A percentile compares a stretch with the other conserved stretches of the same genome.
Evolutionary conservation across 2,329 filamentous ascomycete species (phyloP).

Genomic region (Didymosphaeria variabile): DNA sequence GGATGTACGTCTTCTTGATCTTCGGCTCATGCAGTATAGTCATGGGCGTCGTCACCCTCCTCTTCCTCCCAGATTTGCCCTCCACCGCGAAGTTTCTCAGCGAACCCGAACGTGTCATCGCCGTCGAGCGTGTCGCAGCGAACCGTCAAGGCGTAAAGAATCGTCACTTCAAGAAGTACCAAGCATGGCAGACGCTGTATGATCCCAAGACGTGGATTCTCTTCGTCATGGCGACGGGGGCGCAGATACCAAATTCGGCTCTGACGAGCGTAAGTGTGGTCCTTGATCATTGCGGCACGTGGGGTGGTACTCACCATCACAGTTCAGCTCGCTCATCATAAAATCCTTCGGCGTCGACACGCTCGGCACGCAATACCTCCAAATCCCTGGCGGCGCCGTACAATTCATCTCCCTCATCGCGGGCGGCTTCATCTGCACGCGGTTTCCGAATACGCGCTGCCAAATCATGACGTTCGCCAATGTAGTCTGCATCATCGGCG

Average conservation of each 20-base stretch:
- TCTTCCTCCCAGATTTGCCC: slow-evolving; percentile 56
- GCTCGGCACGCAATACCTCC: slow-evolving; percentile 77
- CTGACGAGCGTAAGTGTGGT: slow-evolving; percentile 56
- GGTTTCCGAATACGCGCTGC: slow-evolving; percentile 62
- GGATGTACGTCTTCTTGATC: slow-evolving; percentile 69
- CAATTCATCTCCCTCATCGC: slow-evolving; percentile 63
- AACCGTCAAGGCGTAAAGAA: slow-evolving; percentile 66
- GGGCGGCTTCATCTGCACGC: slow-evolving; percentile 56
- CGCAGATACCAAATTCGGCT: slow-evolving; percentile 66
- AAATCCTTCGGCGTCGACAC: slow-evolving; percentile 84
- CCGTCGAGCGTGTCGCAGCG: slow-evolving; percentile 60
- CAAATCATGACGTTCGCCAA: slow-evolving; percentile 66
- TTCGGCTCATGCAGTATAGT: slow-evolving; percentile 54
- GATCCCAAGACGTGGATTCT: slow-evolving; percentile 68
- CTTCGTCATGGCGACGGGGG: slow-evolving; percentile 55
- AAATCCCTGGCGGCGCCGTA: slow-evolving; percentile 67
- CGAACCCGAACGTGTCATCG: slow-evolving; percentile 55
- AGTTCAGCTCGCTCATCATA: slow-evolving; percentile 60
- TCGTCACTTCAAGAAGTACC: slow-evolving; percentile 51
- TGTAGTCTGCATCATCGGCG: slow-evolving; percentile 63
- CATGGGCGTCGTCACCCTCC: slow-evolving; percentile 48
- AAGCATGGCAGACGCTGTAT: slow-evolving; percentile 56
- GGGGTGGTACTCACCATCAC: not conserved
- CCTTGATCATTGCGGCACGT: not conserved
- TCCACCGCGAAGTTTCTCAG: slow-evolving; percentile 56